These are phyloP conservation scores for Tylopilus felleus DNA, from an alignment of 768 basidiomycete species.

Conservation along the genomic window DNA sequence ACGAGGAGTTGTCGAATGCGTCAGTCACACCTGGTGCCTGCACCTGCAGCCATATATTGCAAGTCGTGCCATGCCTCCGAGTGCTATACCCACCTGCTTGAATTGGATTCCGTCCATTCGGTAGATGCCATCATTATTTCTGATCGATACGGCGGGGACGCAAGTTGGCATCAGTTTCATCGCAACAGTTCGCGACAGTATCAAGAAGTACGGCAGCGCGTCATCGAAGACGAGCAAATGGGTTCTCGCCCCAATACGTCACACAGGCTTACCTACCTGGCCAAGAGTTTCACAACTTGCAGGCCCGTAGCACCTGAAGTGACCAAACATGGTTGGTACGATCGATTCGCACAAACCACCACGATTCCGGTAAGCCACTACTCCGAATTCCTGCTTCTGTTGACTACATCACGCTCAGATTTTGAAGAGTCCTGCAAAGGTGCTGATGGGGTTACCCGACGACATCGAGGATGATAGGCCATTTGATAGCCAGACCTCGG, in stretches of 20 bases:
- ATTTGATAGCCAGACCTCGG: background rate
- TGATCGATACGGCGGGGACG: constrained; percentile 14
- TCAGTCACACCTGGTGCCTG: constrained; percentile 15
- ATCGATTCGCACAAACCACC: constrained; percentile 32
- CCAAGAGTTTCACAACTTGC: constrained; percentile 47
- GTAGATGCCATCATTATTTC: constrained; percentile 33
- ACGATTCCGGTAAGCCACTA: constrained; percentile 23
- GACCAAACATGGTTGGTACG: constrained; percentile 62
- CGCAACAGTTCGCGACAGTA: constrained; percentile 16
- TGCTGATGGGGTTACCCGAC: constrained; percentile 11
- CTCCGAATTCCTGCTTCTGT: background rate
- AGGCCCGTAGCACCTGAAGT: constrained; percentile 41
- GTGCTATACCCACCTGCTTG: constrained; percentile 39
- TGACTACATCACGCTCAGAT: constrained; percentile 17
- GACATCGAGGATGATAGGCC: constrained; percentile 3
- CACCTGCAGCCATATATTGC: constrained; percentile 32
- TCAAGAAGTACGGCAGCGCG: constrained; percentile 2
- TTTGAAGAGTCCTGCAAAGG: constrained; percentile 10
- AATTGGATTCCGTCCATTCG: constrained; percentile 34
- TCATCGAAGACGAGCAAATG: constrained; percentile 33
- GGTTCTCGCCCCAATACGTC: constrained; percentile 35
- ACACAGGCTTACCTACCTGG: constrained; percentile 42
- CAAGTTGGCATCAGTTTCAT: constrained; percentile 38
- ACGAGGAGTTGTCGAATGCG: constrained; percentile 22
- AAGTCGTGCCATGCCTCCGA: constrained; percentile 33